Percentiles rank a stretch among this genome's conserved stretches.
phyloP scores from a whole-genome alignment of 805 yeast genomes.

The Nakazawaea populi region DNA sequence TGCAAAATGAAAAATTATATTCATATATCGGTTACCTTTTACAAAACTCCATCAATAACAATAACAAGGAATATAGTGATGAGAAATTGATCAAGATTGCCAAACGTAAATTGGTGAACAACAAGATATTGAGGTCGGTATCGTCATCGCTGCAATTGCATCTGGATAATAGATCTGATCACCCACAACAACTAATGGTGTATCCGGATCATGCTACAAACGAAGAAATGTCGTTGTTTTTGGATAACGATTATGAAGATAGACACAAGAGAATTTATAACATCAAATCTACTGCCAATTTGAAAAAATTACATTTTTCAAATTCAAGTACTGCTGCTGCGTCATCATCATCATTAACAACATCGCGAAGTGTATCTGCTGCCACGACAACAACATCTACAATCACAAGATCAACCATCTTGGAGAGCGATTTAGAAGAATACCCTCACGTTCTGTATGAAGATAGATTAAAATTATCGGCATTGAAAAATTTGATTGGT shows the following conservation, averaged over 20 bases:
- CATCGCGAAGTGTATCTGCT: too few species aligned
- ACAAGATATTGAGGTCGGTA: conserved; percentile 8
- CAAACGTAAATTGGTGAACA: conserved; percentile 29
- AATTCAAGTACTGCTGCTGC: background rate
- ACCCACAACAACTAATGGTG: background rate
- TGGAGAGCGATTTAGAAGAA: background rate
- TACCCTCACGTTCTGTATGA: background rate
- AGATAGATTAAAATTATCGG: background rate
- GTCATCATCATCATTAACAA: background rate
- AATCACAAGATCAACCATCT: background rate
- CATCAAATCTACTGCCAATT: conserved; percentile 9
- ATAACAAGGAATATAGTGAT: conserved; percentile 7
- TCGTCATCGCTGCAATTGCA: conserved; percentile 14
- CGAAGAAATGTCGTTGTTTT: conserved; percentile 9
- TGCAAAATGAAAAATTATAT: conserved; percentile 50
- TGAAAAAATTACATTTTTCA: conserved; percentile 8
- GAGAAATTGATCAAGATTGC: conserved; percentile 33
- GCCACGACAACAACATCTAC: background rate
- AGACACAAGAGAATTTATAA: conserved; percentile 2
- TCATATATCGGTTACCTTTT: conserved; percentile 53
- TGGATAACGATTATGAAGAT: background rate
- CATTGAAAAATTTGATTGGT: conserved; percentile 1
- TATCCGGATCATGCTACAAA: conserved; percentile 10
- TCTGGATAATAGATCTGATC: background rate
- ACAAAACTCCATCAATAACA: conserved; percentile 29